Conservation (phyloP, 2,329 filamentous ascomycete genomes). For the Ophiocordyceps robertsii region DNA sequence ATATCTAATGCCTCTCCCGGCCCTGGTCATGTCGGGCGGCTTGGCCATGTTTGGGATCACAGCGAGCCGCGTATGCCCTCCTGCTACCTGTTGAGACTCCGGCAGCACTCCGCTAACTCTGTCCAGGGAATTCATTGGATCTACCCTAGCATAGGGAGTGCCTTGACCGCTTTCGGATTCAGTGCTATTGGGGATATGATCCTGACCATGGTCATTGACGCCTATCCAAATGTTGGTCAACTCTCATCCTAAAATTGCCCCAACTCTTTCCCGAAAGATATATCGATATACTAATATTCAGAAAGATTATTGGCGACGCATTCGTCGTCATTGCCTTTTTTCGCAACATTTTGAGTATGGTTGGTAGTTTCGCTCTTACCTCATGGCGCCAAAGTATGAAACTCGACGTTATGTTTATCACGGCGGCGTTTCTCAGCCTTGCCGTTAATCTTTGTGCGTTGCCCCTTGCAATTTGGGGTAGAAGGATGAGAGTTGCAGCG, state of each 20-base stretch:
- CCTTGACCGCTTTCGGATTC: background rate
- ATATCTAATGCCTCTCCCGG: constrained; percentile 14
- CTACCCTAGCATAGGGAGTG: constrained; percentile 21
- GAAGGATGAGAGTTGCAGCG: no score
- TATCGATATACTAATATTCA: no score
- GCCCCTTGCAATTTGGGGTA: no score
- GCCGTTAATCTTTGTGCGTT: no score
- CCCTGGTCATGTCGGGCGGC: constrained; percentile 19
- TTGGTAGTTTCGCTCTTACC: no score
- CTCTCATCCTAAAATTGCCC: no score
- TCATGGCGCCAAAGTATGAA: no score
- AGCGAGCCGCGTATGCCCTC: constrained; percentile 14
- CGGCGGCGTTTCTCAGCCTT: no score
- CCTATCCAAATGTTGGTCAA: background rate
- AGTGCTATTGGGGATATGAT: background rate
- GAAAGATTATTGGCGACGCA: background rate
- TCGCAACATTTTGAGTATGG: background rate
- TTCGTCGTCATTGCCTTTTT: background rate
- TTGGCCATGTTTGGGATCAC: constrained; percentile 26
- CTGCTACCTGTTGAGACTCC: no score
- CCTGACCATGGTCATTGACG: background rate
- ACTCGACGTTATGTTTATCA: no score
- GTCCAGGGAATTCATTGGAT: constrained; percentile 29
- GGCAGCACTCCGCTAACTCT: no score
- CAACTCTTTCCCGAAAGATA: no score